Percentiles rank a stretch among this genome's conserved stretches.
These are phyloP conservation scores for Arbutus unedo DNA, from an alignment of 148 eudicot genomes.

Conservation along the genomic window DNA sequence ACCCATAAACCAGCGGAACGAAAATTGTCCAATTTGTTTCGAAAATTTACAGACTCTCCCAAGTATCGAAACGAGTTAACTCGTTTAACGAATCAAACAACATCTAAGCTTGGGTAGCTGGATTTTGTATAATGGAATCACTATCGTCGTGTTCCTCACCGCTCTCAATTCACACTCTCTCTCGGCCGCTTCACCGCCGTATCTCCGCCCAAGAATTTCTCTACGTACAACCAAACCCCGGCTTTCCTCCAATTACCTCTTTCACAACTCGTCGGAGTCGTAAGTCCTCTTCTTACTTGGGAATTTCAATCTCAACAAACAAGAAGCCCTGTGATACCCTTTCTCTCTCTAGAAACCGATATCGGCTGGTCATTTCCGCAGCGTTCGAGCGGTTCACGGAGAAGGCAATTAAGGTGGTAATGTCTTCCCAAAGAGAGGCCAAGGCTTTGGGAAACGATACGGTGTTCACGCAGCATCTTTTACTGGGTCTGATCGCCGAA, in stretches of 20 bases:
- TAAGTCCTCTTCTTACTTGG: slow-evolving; percentile 23
- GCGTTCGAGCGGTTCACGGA: slow-evolving; percentile 55
- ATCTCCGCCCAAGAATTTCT: neutral
- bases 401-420: slow-evolving; percentile 48
- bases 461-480: slow-evolving; percentile 50
- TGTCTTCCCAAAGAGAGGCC: slow-evolving; percentile 47
- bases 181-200: slow-evolving; percentile 9
- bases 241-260: neutral
- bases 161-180: slow-evolving; percentile 15
- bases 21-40: too few species aligned
- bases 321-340: neutral
- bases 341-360: neutral
- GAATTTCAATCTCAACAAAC: slow-evolving; percentile 22
- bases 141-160: slow-evolving; percentile 21
- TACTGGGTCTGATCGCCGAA: slow-evolving; percentile 50
- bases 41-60: too few species aligned
- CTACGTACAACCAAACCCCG: neutral
- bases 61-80: too few species aligned
- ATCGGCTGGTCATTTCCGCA: slow-evolving; percentile 18
- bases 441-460: slow-evolving; percentile 33
- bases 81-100: too few species aligned
- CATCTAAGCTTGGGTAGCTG: too few species aligned
- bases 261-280: neutral
- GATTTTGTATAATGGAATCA: slow-evolving; percentile 23
- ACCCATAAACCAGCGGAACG: too few species aligned